Evolutionary conservation across 352 stramenopile species (phyloP).

Genomic region (Globisporangium emineosum): DNA sequence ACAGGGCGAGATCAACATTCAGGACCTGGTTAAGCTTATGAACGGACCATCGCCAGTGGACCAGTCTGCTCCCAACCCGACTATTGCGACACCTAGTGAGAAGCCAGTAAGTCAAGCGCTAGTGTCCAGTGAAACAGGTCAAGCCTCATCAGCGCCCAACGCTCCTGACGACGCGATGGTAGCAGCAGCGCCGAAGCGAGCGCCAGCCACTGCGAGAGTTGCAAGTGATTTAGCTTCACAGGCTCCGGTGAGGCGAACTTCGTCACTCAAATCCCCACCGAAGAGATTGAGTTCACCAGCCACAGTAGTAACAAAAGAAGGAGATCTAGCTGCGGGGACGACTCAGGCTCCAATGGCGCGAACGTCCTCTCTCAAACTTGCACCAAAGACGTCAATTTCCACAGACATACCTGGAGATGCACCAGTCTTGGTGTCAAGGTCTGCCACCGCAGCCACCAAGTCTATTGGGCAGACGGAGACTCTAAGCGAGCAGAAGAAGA

Average conservation of each 20-base stretch:
- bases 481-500: not conserved
- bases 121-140: not conserved
- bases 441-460: not conserved
- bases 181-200: not conserved
- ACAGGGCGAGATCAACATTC: constrained; percentile 27
- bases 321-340: not conserved
- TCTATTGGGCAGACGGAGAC: not conserved
- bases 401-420: not conserved
- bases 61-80: not conserved
- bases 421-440: not conserved
- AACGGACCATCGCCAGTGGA: not conserved
- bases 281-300: not conserved
- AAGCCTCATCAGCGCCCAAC: not conserved
- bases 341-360: constrained; percentile 1
- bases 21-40: constrained; percentile 42
- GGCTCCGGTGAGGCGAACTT: constrained; percentile 17
- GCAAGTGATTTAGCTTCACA: not conserved
- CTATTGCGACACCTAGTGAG: not conserved
- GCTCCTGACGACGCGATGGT: not conserved
- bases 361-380: constrained; percentile 6
- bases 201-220: constrained; percentile 5
- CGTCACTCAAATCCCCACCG: constrained; percentile 11
- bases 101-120: not conserved
- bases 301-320: not conserved
- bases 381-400: not conserved